Percentiles rank a stretch among this genome's conserved stretches.
phyloP scores from a whole-genome alignment of 768 basidiomycete genomes.

The Daedaleopsis sinensis region DNA sequence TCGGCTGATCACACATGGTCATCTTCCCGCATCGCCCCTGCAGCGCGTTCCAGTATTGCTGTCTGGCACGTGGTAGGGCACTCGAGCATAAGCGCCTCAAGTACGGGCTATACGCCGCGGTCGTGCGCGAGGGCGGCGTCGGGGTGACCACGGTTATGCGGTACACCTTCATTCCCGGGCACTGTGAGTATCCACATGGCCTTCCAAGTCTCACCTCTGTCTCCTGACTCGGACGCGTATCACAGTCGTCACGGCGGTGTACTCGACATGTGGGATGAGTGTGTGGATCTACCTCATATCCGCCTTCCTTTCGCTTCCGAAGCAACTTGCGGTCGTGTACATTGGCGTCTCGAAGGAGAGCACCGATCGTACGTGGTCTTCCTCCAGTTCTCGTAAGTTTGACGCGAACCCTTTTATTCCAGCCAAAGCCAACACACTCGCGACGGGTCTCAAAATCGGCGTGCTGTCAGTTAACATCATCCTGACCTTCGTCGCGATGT shows the following conservation, averaged over 20 bases:
- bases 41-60: slow-evolving; percentile 83
- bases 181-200: slow-evolving; percentile 53
- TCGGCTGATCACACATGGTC: neutral
- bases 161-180: slow-evolving; percentile 81
- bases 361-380: neutral
- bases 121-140: slow-evolving; percentile 89
- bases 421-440: slow-evolving; percentile 14
- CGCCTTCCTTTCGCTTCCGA: slow-evolving; percentile 79
- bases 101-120: slow-evolving; percentile 50
- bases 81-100: slow-evolving; percentile 42
- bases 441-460: slow-evolving; percentile 64
- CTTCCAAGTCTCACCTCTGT: neutral
- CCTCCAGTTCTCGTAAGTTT: too few relatives aligned
- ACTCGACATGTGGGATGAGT: slow-evolving; percentile 85
- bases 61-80: slow-evolving; percentile 72
- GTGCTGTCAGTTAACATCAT: slow-evolving; percentile 68
- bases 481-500: slow-evolving; percentile 75
- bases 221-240: slow-evolving; percentile 1
- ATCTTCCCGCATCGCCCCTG: neutral
- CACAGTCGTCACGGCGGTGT: slow-evolving; percentile 81
- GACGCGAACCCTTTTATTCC: neutral
- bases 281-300: slow-evolving; percentile 76
- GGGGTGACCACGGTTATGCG: slow-evolving; percentile 75
- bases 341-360: slow-evolving; percentile 53
- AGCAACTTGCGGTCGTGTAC: slow-evolving; percentile 90